Evolutionary conservation across 805 yeast genomes (phyloP), one percentile per base, ranked within the genome.

Genomic region (Saccharomycopsis sp.): DNA sequence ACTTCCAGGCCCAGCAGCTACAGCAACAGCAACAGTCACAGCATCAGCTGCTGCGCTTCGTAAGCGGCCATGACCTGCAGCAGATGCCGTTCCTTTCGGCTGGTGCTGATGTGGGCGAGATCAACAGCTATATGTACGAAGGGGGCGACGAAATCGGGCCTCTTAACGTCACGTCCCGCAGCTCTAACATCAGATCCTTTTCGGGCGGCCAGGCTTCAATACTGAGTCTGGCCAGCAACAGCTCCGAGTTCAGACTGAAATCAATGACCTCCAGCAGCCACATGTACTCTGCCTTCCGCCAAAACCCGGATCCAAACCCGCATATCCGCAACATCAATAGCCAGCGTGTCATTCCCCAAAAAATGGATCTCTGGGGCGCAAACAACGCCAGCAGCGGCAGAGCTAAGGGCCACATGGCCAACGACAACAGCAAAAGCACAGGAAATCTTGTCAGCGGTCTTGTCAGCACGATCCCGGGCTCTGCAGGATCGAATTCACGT

Each of bases 1-100:
- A 59, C 3, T 34, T 17, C 41, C 17, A 9, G 19, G 38, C 14
- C 9, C 57, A 54, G 29, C 64, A 23, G 42, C 58, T 29, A 34
- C 66, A 24, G 29, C 67, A 59, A 20, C 66, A 62, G 25, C 66
- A 47, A 53, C 58, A 58, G 2, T 65, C 58, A 55, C 64, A 57
- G 23, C 73, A 58, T 54, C 69, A 59, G 25, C 67, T 56, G 17
- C 69, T 5, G 47, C 42, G 15, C 23, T n/a, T 9, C 23, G 23
- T 42, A n/a, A 14, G 42, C 23, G 15, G n/a, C n/a, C 25, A 29
- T 3, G 35, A 52, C n/a, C 23, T 5, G 14, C 22, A 12, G 9
- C 38, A 29, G 38, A n/a, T n/a, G n/a, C n/a, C n/a, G n/a, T n/a
- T n/a, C n/a, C n/a, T n/a, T n/a, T n/a, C n/a, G n/a, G n/a, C 17